These are phyloP conservation scores for Phialophora tarda DNA, from an alignment of 2,329 filamentous ascomycete genomes.

Conservation along the genomic window DNA sequence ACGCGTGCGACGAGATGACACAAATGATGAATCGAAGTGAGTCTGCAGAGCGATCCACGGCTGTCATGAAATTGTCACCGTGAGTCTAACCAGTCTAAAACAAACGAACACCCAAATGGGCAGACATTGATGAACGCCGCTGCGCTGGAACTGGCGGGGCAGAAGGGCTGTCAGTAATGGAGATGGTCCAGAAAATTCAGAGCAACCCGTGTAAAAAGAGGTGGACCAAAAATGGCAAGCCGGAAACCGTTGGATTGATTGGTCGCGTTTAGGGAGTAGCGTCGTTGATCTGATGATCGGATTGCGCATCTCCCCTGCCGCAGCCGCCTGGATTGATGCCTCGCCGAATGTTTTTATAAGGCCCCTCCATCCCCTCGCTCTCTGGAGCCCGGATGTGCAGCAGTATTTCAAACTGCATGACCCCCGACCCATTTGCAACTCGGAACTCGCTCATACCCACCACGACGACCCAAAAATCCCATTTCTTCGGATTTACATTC, in stretches of 20 bases:
- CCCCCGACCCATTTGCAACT: constrained; percentile 1
- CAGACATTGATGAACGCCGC: background rate
- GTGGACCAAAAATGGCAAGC: constrained; percentile 7
- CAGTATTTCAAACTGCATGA: background rate
- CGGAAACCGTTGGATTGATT: background rate
- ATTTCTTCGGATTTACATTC: constrained; percentile 8
- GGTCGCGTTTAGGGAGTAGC: constrained; percentile 6
- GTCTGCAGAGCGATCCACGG: background rate
- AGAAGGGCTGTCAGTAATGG: background rate
- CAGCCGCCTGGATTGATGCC: constrained; percentile 1
- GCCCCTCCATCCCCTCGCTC: constrained; percentile 15
- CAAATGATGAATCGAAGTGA: background rate
- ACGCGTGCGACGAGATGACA: background rate
- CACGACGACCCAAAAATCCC: background rate
- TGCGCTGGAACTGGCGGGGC: background rate
- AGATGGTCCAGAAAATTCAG: background rate
- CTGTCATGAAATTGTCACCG: background rate
- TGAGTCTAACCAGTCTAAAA: background rate
- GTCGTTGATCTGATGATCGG: constrained; percentile 14
- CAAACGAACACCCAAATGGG: background rate
- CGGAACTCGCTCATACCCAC: constrained; percentile 1
- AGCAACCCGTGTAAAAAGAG: background rate
- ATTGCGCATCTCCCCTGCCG: constrained; percentile 15
- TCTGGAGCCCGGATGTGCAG: background rate
- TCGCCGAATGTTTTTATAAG: constrained; percentile 12